These are phyloP conservation scores for Ganoderma meredithae DNA, from an alignment of 1,284 basidiomycete genomes.

Conservation along the genomic window DNA sequence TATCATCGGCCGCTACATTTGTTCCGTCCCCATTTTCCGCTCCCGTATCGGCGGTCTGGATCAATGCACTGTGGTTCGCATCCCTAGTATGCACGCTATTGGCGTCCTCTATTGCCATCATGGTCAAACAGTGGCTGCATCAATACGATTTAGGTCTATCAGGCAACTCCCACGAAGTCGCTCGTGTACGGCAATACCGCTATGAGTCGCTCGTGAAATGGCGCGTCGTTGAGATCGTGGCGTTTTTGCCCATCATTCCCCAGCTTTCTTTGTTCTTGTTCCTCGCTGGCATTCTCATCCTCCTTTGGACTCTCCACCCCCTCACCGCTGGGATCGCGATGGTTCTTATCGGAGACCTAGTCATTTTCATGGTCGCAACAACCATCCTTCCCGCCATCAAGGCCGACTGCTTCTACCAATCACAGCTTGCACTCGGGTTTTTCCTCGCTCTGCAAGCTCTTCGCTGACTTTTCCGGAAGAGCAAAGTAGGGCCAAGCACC, in stretches of 20 bases:
- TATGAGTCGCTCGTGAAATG: conserved; percentile 16
- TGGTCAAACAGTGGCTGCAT: conserved; percentile 21
- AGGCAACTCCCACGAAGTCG: conserved; percentile 10
- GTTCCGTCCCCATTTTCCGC: not conserved
- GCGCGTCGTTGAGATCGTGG: conserved; percentile 17
- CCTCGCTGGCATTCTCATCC: conserved; percentile 19
- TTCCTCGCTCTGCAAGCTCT: conserved; percentile 7
- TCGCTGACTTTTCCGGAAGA: conserved; percentile 3
- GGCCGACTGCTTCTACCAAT: conserved; percentile 20
- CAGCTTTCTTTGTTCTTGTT: conserved; percentile 21
- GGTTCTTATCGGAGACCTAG: conserved; percentile 4
- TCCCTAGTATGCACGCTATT: conserved; percentile 15
- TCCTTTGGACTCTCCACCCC: conserved; percentile 22
- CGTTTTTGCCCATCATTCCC: conserved; percentile 19
- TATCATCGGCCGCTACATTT: conserved; percentile 10
- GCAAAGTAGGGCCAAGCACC: not conserved
- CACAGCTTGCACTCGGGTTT: conserved; percentile 14
- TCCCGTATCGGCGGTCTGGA: conserved; percentile 24
- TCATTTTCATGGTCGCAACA: conserved; percentile 9
- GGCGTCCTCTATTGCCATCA: conserved; percentile 15
- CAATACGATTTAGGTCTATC: conserved; percentile 13
- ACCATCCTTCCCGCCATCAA: conserved; percentile 18
- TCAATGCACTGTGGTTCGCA: conserved; percentile 27
- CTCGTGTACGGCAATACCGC: conserved; percentile 17
- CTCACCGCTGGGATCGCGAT: conserved; percentile 16